Evolutionary conservation across 768 basidiomycete genomes (phyloP).

Genomic region (Suillus americanus): DNA sequence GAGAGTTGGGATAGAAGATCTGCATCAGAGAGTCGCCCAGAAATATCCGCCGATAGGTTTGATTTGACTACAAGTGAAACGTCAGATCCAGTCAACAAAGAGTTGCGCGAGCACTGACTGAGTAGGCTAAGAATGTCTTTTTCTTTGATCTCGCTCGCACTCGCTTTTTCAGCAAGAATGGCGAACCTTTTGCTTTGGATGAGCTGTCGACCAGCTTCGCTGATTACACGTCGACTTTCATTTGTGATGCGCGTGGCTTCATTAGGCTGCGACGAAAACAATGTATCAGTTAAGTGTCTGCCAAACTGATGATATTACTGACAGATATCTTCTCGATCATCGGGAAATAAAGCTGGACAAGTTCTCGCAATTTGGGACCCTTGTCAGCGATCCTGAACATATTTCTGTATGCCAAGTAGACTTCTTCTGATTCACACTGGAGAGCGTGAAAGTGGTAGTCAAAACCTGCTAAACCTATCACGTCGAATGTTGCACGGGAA

Average conservation of each 20-base stretch:
- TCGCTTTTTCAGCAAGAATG: constrained; percentile 35
- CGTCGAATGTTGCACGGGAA: constrained; percentile 62
- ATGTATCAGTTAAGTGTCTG: not conserved
- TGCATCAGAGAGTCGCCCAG: constrained; percentile 52
- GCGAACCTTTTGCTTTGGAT: constrained; percentile 42
- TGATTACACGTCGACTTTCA: constrained; percentile 40
- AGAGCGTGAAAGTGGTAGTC: constrained; percentile 52
- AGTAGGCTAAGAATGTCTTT: constrained; percentile 51
- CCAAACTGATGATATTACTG: constrained; percentile 15
- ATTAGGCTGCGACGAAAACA: constrained; percentile 37
- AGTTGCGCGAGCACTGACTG: constrained; percentile 33
- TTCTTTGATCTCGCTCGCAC: constrained; percentile 30
- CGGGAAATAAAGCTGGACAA: constrained; percentile 49
- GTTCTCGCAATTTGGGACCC: constrained; percentile 37
- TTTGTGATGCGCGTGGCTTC: constrained; percentile 38
- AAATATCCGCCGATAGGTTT: constrained; percentile 48
- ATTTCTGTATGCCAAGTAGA: constrained; percentile 48
- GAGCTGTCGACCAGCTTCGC: constrained; percentile 40
- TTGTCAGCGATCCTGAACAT: constrained; percentile 52
- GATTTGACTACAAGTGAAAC: constrained; percentile 49
- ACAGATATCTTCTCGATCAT: constrained; percentile 46
- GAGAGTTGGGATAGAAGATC: constrained; percentile 64
- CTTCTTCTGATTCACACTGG: constrained; percentile 46
- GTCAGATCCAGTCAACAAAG: constrained; percentile 4
- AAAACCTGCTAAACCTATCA: constrained; percentile 60